phyloP scores from a whole-genome alignment of 2,329 filamentous ascomycete genomes.

The Knufia fluminis region DNA sequence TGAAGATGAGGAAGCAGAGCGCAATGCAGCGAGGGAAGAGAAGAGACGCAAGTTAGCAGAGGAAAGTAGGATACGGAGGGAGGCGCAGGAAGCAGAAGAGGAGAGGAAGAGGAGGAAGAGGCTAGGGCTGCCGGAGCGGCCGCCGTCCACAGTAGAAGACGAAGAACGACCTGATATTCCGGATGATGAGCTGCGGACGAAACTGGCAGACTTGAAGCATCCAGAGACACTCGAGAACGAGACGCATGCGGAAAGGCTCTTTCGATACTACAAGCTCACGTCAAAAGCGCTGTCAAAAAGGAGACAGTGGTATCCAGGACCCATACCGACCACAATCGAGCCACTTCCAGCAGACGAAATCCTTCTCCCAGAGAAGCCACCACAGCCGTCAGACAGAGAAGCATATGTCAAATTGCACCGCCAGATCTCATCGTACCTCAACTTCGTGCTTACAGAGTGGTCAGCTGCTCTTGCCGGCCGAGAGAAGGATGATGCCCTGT shows the following conservation, averaged over 20 bases:
- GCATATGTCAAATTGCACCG: slow-evolving; percentile 62
- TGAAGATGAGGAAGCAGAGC: slow-evolving; percentile 73
- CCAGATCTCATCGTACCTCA: slow-evolving; percentile 91
- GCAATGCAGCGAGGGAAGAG: slow-evolving; percentile 62
- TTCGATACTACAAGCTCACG: slow-evolving; percentile 59
- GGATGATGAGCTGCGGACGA: slow-evolving; percentile 55
- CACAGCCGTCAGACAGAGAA: slow-evolving; percentile 54
- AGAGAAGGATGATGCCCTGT: slow-evolving; percentile 52
- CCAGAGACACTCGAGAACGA: slow-evolving; percentile 76
- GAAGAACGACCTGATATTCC: slow-evolving; percentile 19
- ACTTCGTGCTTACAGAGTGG: slow-evolving; percentile 88
- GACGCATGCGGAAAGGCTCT: slow-evolving; percentile 57
- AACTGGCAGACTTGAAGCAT: slow-evolving; percentile 62
- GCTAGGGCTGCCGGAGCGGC: slow-evolving; percentile 69
- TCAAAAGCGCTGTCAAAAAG: slow-evolving; percentile 28
- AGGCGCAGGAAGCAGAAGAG: slow-evolving; percentile 64
- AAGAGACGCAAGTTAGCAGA: slow-evolving; percentile 75
- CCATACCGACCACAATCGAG: slow-evolving; percentile 76
- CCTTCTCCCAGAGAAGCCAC: slow-evolving; percentile 61
- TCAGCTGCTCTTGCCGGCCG: slow-evolving; percentile 60
- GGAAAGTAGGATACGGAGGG: slow-evolving; percentile 59
- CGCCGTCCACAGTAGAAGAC: slow-evolving; percentile 38
- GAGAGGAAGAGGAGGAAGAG: slow-evolving; percentile 65
- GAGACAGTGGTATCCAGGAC: slow-evolving; percentile 50
- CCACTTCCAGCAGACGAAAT: slow-evolving; percentile 79